These are phyloP conservation scores for Linum trigynum DNA, from an alignment of 345 rosid species.

Conservation along the genomic window DNA sequence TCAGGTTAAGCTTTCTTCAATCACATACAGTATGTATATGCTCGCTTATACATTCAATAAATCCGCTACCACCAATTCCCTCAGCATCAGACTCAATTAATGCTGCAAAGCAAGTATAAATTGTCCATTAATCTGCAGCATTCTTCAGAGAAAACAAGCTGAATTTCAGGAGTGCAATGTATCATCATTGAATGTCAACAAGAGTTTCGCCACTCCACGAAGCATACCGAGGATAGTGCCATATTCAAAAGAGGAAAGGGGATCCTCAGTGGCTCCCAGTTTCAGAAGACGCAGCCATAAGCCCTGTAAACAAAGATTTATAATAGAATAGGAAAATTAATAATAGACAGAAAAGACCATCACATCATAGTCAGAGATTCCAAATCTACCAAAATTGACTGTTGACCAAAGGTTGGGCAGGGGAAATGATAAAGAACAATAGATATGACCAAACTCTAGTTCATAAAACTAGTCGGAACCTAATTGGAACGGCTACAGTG, in stretches of 20 bases:
- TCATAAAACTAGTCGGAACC: too few relatives aligned
- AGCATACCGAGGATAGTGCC: constrained; percentile 90
- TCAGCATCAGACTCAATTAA: constrained; percentile 98
- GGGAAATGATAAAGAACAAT: neutral
- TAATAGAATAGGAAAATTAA: neutral
- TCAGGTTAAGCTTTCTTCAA: constrained; percentile 15
- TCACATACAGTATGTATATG: constrained; percentile 73
- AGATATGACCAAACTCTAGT: too few relatives aligned
- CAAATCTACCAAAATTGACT: neutral
- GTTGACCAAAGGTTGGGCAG: neutral
- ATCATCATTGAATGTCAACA: neutral
- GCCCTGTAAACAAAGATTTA: constrained; percentile 39
- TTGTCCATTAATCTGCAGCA: constrained; percentile 12
- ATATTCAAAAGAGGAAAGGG: constrained; percentile 96
- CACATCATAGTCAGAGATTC: neutral
- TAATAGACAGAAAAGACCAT: neutral
- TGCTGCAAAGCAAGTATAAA: constrained; percentile 47
- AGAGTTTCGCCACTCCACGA: constrained; percentile 6
- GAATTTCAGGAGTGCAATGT: constrained; percentile 9
- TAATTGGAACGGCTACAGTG: too few relatives aligned
- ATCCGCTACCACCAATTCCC: constrained; percentile 99
- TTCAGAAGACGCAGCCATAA: constrained; percentile 90
- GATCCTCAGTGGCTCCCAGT: constrained; percentile 85
- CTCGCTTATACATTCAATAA: constrained; percentile 95
- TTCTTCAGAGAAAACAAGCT: constrained; percentile 9